Conservation (phyloP, 345 rosid genomes). For the Citrus inodora region DNA sequence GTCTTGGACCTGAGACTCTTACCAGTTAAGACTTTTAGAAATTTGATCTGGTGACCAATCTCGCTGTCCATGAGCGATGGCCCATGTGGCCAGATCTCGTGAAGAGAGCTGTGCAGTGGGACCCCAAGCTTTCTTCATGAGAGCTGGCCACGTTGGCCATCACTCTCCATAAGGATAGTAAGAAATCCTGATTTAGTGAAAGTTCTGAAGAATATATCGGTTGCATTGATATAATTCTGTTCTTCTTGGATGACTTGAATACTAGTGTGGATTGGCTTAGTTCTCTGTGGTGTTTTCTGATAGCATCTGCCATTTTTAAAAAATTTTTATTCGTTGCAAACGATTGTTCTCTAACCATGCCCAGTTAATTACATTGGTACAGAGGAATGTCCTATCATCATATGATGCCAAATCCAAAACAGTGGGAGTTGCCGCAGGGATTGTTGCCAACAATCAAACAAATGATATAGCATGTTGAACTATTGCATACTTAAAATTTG, state of each 20-base stretch:
- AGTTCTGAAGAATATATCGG: neutral
- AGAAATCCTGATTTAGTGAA: constrained; percentile 1
- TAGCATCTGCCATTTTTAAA: neutral
- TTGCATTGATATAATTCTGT: neutral
- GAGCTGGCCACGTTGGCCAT: too few species aligned
- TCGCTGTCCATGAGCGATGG: too few species aligned
- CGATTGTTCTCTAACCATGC: constrained; percentile 9
- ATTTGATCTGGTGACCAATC: neutral
- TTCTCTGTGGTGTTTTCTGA: neutral
- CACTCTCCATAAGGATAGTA: neutral
- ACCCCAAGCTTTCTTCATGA: too few species aligned
- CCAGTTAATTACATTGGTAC: constrained; percentile 36
- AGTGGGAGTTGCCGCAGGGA: constrained; percentile 30
- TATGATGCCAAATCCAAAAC: constrained; percentile 34
- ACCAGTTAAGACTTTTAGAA: neutral
- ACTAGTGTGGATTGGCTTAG: too few species aligned
- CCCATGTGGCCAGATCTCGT: too few species aligned
- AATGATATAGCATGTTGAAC: constrained; percentile 38
- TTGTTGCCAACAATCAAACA: constrained; percentile 33
- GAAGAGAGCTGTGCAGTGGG: too few species aligned
- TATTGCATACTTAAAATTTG: constrained; percentile 18
- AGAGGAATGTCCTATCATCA: constrained; percentile 51
- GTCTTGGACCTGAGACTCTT: neutral
- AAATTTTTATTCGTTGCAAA: constrained; percentile 1
- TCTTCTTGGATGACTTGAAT: neutral